Evolutionary conservation across 139 green algal species (phyloP).

Genomic region (Haematococcus sp.): DNA sequence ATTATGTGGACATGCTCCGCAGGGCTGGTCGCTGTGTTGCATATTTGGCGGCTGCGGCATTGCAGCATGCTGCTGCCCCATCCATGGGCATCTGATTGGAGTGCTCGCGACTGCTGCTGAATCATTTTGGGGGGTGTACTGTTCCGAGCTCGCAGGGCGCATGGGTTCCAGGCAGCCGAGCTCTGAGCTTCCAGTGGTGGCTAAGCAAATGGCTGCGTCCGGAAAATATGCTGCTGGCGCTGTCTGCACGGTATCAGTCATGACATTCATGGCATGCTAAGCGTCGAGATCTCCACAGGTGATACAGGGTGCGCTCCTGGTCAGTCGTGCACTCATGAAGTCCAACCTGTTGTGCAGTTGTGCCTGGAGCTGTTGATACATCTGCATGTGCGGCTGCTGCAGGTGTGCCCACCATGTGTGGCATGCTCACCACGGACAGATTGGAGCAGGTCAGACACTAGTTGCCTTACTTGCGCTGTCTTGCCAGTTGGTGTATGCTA

Average conservation of each 20-base stretch:
- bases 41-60: too few relatives aligned
- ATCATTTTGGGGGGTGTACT: too few relatives aligned
- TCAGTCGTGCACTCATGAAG: too few relatives aligned
- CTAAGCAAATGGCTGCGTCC: constrained; percentile 85
- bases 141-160: constrained; percentile 81
- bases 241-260: too few relatives aligned
- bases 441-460: constrained; percentile 90
- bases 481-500: too few relatives aligned
- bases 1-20: too few relatives aligned
- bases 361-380: not conserved
- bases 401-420: constrained; percentile 91
- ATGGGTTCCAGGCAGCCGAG: constrained; percentile 93
- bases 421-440: constrained; percentile 91
- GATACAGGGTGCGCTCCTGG: not conserved
- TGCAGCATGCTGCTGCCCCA: too few relatives aligned
- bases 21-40: too few relatives aligned
- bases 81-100: too few relatives aligned
- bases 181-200: constrained; percentile 94
- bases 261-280: constrained; percentile 75
- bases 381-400: constrained; percentile 13
- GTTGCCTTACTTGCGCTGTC: too few relatives aligned
- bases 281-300: constrained; percentile 44
- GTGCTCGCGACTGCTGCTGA: too few relatives aligned
- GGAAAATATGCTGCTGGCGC: constrained; percentile 85
- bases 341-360: too few relatives aligned